These are phyloP conservation scores for Mortierella sp. DNA, from an alignment of 371 early-diverging fungal species.

Conservation along the genomic window DNA sequence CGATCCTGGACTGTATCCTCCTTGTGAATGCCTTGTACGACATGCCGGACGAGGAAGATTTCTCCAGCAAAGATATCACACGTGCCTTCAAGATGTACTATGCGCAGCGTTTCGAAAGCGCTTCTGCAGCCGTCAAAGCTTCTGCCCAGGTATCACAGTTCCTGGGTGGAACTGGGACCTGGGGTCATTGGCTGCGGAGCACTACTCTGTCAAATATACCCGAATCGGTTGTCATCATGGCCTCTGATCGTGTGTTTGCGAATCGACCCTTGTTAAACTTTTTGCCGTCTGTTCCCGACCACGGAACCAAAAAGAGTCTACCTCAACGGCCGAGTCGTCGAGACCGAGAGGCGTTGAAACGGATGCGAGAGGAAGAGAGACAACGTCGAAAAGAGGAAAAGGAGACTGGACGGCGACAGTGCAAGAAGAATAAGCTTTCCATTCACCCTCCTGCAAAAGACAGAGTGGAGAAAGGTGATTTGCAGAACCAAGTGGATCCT, in stretches of 20 bases:
- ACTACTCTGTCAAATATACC: conserved; percentile 23
- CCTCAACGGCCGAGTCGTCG: conserved; percentile 26
- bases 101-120: conserved; percentile 18
- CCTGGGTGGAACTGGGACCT: background rate
- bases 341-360: conserved; percentile 33
- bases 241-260: conserved; percentile 29
- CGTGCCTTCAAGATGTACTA: conserved; percentile 33
- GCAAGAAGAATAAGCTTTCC: no score
- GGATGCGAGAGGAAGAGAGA: conserved; percentile 3
- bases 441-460: no score
- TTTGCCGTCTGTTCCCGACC: conserved; percentile 25
- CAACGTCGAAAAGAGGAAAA: background rate
- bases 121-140: conserved; percentile 25
- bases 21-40: conserved; percentile 37
- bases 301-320: conserved; percentile 21
- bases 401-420: background rate
- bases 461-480: no score
- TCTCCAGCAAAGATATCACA: conserved; percentile 19
- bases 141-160: conserved; percentile 17
- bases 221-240: conserved; percentile 8
- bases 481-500: no score
- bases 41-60: conserved; percentile 44
- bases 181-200: conserved; percentile 16
- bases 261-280: conserved; percentile 27
- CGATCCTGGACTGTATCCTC: conserved; percentile 34